Percentiles rank a stretch among this genome's conserved stretches.
These are phyloP conservation scores for Cryptococcus sp. DNA, from an alignment of 1,284 basidiomycete genomes.

Conservation along the genomic window DNA sequence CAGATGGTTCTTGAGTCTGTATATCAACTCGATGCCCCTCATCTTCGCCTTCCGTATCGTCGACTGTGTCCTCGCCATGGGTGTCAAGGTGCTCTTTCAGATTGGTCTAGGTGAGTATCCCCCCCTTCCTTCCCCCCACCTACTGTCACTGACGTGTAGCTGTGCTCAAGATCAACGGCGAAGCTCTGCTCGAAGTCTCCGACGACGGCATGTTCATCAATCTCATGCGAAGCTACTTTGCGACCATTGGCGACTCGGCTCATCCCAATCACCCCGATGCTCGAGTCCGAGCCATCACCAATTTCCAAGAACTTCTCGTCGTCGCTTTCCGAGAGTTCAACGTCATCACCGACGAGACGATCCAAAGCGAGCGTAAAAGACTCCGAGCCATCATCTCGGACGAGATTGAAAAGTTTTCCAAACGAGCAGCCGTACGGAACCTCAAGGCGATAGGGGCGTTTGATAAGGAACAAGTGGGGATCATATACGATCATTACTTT, in stretches of 20 bases:
- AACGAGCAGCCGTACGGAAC: slow-evolving; percentile 88
- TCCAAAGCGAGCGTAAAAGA: slow-evolving; percentile 75
- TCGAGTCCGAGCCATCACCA: slow-evolving; percentile 86
- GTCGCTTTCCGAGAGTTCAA: slow-evolving; percentile 97
- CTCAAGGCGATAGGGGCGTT: slow-evolving; percentile 76
- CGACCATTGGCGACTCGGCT: slow-evolving; percentile 87
- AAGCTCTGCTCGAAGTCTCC: slow-evolving; percentile 86
- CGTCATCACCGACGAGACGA: slow-evolving; percentile 92
- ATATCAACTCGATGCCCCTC: slow-evolving; percentile 98
- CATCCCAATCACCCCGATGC: slow-evolving; percentile 86
- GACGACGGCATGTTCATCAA: slow-evolving; percentile 97
- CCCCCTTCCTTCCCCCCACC: slow-evolving; percentile 3
- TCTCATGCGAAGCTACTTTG: slow-evolving; percentile 91
- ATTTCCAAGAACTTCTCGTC: slow-evolving; percentile 94
- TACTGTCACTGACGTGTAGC: slow-evolving; percentile 56
- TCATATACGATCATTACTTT: slow-evolving; percentile 87
- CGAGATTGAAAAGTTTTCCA: slow-evolving; percentile 92
- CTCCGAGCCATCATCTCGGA: slow-evolving; percentile 88
- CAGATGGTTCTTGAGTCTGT: slow-evolving; percentile 90
- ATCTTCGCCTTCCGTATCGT: slow-evolving; percentile 98
- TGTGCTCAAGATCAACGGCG: slow-evolving; percentile 97
- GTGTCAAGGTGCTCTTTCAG: slow-evolving; percentile 96
- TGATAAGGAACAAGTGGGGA: slow-evolving; percentile 79
- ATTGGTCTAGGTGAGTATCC: slow-evolving; percentile 44
- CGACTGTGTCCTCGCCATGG: slow-evolving; percentile 99